Evolutionary conservation across 2,329 filamentous ascomycete genomes (phyloP).

Genomic region (Penicillium sp.): DNA sequence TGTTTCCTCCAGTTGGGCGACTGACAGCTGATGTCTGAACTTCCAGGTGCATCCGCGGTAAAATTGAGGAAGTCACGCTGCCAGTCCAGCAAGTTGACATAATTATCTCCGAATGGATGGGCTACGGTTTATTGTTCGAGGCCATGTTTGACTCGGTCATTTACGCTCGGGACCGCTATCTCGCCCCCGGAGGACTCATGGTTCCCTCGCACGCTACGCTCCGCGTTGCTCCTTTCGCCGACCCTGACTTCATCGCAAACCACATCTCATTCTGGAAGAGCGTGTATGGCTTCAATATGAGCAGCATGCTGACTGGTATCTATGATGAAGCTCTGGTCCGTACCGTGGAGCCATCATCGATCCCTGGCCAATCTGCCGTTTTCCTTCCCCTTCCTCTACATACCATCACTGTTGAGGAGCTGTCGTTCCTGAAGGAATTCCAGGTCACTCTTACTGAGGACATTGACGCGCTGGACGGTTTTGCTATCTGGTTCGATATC

Average conservation of each 20-base stretch:
- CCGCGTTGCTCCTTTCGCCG: constrained; percentile 69
- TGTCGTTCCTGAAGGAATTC: constrained; percentile 68
- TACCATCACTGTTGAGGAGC: constrained; percentile 59
- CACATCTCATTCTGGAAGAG: constrained; percentile 79
- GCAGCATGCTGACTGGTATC: constrained; percentile 73
- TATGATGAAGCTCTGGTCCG: constrained; percentile 74
- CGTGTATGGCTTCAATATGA: constrained; percentile 93
- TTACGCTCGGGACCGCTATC: constrained; percentile 76
- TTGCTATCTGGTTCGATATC: constrained; percentile 86
- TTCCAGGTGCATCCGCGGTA: constrained; percentile 61
- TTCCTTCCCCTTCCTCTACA: constrained; percentile 73
- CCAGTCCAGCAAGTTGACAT: constrained; percentile 79
- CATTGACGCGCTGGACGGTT: constrained; percentile 68
- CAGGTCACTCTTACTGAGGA: constrained; percentile 52
- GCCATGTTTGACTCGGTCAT: constrained; percentile 92
- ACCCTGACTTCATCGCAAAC: constrained; percentile 67
- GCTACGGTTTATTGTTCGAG: constrained; percentile 85
- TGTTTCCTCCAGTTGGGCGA: too few relatives aligned
- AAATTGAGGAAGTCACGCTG: constrained; percentile 74
- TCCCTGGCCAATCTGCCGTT: constrained; percentile 47
- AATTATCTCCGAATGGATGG: constrained; percentile 97
- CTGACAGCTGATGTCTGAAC: too few relatives aligned
- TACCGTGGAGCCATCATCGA: constrained; percentile 52
- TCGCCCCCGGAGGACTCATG: constrained; percentile 69
- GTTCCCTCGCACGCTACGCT: constrained; percentile 78